Evolutionary conservation across 2,329 filamentous ascomycete genomes (phyloP).

Genomic region (Lachnellula cervina): DNA sequence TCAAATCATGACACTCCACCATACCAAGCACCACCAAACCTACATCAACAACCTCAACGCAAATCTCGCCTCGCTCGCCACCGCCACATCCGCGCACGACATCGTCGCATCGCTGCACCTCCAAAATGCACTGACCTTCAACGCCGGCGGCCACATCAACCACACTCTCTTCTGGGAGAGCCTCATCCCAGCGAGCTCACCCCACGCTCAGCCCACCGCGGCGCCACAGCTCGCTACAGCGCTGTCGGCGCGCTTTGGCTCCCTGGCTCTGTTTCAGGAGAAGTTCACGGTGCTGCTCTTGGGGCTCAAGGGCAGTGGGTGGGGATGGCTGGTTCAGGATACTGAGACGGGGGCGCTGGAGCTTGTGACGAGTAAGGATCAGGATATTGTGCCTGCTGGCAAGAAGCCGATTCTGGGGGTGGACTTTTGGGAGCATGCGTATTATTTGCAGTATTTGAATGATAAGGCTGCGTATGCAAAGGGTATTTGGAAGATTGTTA

Average conservation of each 20-base stretch:
- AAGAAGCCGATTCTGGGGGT: constrained; percentile 70
- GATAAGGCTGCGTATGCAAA: constrained; percentile 70
- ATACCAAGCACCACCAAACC: constrained; percentile 73
- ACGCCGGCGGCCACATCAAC: constrained; percentile 90
- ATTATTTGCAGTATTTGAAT: constrained; percentile 80
- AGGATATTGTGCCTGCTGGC: constrained; percentile 66
- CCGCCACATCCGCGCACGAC: constrained; percentile 52
- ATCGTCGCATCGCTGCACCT: constrained; percentile 61
- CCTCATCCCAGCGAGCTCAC: constrained; percentile 56
- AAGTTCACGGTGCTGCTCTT: constrained; percentile 63
- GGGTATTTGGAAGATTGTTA: constrained; percentile 74
- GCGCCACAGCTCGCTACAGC: constrained; percentile 56
- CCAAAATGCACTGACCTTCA: constrained; percentile 74
- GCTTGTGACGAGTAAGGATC: constrained; percentile 80
- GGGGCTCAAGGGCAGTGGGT: constrained; percentile 76
- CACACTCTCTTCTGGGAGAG: constrained; percentile 92
- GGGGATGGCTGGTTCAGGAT: constrained; percentile 79
- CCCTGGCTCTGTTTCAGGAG: constrained; percentile 58
- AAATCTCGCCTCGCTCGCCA: constrained; percentile 54
- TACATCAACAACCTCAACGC: constrained; percentile 74
- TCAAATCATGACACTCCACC: constrained; percentile 79
- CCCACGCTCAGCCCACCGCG: constrained; percentile 50
- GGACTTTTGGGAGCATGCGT: constrained; percentile 94
- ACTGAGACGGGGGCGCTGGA: constrained; percentile 53
- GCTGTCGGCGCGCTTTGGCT: constrained; percentile 64